These are phyloP conservation scores for Kernera saxatilis DNA, from an alignment of 345 rosid genomes.

Conservation along the genomic window DNA sequence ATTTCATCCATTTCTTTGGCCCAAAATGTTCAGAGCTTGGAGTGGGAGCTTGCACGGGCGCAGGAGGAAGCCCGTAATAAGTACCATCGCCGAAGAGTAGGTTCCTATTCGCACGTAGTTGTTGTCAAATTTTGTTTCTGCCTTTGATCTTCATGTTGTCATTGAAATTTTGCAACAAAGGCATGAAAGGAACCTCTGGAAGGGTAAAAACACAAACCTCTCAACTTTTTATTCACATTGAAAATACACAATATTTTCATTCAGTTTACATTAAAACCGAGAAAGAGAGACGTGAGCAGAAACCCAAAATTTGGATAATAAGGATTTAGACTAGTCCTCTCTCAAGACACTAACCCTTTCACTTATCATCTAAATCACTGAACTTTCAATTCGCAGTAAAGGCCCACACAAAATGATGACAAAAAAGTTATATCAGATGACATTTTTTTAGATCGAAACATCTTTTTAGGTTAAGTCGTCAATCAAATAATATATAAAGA, in stretches of 20 bases:
- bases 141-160: background rate
- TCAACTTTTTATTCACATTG: background rate
- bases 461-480: background rate
- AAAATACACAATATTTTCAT: background rate
- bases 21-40: constrained; percentile 29
- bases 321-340: background rate
- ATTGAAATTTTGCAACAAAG: background rate
- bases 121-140: background rate
- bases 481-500: background rate
- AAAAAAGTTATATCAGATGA: no score
- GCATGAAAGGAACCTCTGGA: background rate
- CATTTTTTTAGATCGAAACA: no score
- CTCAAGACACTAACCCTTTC: background rate
- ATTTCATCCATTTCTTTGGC: constrained; percentile 8
- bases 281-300: background rate
- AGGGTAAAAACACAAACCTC: background rate
- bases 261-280: background rate
- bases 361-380: background rate
- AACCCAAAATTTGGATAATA: background rate
- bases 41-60: background rate
- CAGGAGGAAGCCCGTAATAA: background rate
- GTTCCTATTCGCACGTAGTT: background rate
- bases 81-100: background rate
- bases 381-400: background rate
- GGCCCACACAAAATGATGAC: no score